Percentiles rank a stretch among this genome's conserved stretches.
These are phyloP conservation scores for Clonostachys chloroleuca DNA, from an alignment of 2,329 filamentous ascomycete genomes.

Conservation along the genomic window DNA sequence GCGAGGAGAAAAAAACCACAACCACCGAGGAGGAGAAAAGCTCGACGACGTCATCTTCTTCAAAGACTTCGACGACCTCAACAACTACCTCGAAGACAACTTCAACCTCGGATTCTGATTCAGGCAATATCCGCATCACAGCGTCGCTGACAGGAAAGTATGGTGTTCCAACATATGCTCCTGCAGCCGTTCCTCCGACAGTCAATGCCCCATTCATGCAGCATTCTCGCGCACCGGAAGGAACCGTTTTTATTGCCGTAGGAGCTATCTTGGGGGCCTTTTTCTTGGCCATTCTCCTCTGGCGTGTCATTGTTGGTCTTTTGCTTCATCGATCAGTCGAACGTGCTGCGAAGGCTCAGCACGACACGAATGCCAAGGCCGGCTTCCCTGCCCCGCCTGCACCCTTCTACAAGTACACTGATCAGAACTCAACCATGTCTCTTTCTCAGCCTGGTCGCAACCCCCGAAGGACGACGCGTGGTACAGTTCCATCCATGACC, in stretches of 20 bases:
- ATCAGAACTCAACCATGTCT: slow-evolving; percentile 51
- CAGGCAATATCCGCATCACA: slow-evolving; percentile 20
- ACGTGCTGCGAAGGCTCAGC: slow-evolving; percentile 73
- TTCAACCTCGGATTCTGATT: neutral
- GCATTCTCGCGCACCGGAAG: slow-evolving; percentile 77
- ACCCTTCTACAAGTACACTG: slow-evolving; percentile 62
- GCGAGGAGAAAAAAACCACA: neutral
- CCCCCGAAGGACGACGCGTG: slow-evolving; percentile 25
- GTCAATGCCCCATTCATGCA: slow-evolving; percentile 88
- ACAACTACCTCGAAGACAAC: slow-evolving; percentile 4
- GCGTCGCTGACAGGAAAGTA: slow-evolving; percentile 35
- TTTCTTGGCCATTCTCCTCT: slow-evolving; percentile 75
- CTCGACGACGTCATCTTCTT: slow-evolving; percentile 6
- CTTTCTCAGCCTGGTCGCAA: slow-evolving; percentile 11
- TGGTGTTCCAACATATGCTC: slow-evolving; percentile 55
- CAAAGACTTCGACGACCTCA: neutral
- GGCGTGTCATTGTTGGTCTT: slow-evolving; percentile 85
- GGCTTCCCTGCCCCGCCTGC: slow-evolving; percentile 53
- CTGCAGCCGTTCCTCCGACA: slow-evolving; percentile 76
- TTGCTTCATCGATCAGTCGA: slow-evolving; percentile 89
- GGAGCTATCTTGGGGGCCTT: slow-evolving; percentile 84
- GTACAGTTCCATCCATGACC: slow-evolving; percentile 41
- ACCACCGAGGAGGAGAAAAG: slow-evolving; percentile 5
- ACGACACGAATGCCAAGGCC: slow-evolving; percentile 65
- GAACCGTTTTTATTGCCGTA: slow-evolving; percentile 93